Conservation (phyloP, 306 rosid genomes). For the Cercis canadensis region DNA sequence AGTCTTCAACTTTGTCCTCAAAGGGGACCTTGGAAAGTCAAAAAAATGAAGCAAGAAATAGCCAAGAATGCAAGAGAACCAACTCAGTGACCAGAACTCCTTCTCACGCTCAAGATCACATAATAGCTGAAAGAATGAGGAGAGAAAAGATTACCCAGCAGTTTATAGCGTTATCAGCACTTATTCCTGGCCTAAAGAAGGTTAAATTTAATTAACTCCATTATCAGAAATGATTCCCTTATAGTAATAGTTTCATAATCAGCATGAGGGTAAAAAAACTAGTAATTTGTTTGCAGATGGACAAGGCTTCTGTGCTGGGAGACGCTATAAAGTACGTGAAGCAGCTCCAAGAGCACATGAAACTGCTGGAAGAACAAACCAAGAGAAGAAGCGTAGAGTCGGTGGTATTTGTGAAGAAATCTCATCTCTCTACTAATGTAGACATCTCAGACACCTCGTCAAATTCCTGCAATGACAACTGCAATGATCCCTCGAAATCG, state of each 20-base stretch:
- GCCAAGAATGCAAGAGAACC: slow-evolving; percentile 38
- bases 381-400: slow-evolving; percentile 62
- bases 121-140: slow-evolving; percentile 76
- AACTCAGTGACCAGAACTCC: slow-evolving; percentile 29
- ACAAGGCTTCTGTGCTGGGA: slow-evolving; percentile 72
- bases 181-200: slow-evolving; percentile 79
- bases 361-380: slow-evolving; percentile 55
- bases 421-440: slow-evolving; percentile 43
- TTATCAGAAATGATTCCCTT: too few relatives aligned
- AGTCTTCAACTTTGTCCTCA: slow-evolving; percentile 42
- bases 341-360: slow-evolving; percentile 56
- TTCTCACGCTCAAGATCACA: slow-evolving; percentile 63
- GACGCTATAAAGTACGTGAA: slow-evolving; percentile 70
- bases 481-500: slow-evolving; percentile 37
- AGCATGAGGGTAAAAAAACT: too few relatives aligned
- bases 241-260: too few relatives aligned
- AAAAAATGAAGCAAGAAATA: slow-evolving; percentile 13
- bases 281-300: slow-evolving; percentile 44
- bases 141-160: slow-evolving; percentile 75
- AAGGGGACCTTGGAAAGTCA: slow-evolving; percentile 30
- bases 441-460: slow-evolving; percentile 49
- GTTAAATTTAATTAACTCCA: slow-evolving; percentile 29
- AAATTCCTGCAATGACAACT: slow-evolving; percentile 47
- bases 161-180: slow-evolving; percentile 77
- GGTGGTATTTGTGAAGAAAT: slow-evolving; percentile 53